phyloP scores from a whole-genome alignment of 2,329 filamentous ascomycete species.

The Colletotrichum sp. region DNA sequence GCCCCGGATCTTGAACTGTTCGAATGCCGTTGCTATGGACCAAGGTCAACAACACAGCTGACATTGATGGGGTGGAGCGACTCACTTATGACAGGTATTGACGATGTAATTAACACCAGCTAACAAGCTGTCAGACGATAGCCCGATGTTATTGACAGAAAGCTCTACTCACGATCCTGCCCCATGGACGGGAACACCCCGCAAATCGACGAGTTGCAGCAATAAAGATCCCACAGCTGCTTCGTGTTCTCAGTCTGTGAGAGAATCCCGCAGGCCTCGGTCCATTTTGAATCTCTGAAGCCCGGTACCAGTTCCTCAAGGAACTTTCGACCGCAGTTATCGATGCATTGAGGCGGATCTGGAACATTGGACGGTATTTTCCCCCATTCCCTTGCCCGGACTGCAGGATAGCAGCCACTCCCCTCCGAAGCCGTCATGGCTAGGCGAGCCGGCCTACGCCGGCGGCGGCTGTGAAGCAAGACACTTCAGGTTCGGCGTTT shows the following conservation, averaged over 20 bases:
- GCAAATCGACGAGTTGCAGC: conserved; percentile 55
- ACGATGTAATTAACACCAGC: conserved; percentile 58
- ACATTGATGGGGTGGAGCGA: not conserved
- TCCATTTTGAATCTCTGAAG: conserved; percentile 32
- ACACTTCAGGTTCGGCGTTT: not conserved
- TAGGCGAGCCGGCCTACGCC: not conserved
- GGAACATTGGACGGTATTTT: conserved; percentile 30
- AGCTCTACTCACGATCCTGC: conserved; percentile 50
- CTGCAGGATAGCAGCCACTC: not conserved
- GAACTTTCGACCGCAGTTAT: conserved; percentile 36
- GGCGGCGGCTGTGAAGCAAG: not conserved
- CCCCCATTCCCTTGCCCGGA: conserved; percentile 27
- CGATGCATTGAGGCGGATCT: conserved; percentile 38
- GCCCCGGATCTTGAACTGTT: conserved; percentile 38
- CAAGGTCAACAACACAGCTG: not conserved
- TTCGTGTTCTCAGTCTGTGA: conserved; percentile 27
- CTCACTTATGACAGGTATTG: conserved; percentile 56
- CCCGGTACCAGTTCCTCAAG: conserved; percentile 30
- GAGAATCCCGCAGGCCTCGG: conserved; percentile 35
- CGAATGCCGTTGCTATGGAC: conserved; percentile 31
- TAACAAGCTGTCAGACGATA: conserved; percentile 30
- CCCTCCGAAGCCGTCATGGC: not conserved
- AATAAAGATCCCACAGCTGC: conserved; percentile 48
- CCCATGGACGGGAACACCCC: conserved; percentile 41
- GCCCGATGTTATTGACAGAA: not conserved